Evolutionary conservation across 352 stramenopile genomes (phyloP), one percentile per base, ranked within the genome.

Genomic region (Globisporangium ultimum): DNA sequence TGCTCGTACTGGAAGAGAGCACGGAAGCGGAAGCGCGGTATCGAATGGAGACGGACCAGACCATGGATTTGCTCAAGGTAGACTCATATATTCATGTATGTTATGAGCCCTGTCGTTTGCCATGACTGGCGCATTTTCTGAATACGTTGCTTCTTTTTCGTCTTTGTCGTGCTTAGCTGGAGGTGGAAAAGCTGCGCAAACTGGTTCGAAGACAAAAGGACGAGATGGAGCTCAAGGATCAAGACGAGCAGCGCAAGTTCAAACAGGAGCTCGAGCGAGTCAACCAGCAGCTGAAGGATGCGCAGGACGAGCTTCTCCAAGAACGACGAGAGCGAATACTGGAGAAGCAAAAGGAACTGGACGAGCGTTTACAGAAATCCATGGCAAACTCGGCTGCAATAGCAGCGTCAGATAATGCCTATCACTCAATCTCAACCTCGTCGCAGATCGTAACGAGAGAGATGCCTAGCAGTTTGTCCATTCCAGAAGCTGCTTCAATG

Each of bases 111-210:
- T 13, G 32, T 21, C 3, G 21, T 28, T 7, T 28, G 18, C n/a
- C 1, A 18, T 59, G 28, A 10, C 28, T 36, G 28, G 11, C 13
- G 28, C 28, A 10, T 36, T 36, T 36, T 36, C 28, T 36, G 8
- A 36, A 0, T 36, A 5, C 8, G 7, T 5, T 8, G 7, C 4
- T 36, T 36, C 28, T 10, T 28, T 28, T 22, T 15, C 14, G 6
- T 53, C 20, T 10, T 38, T 34, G 3, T 20, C 18, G 7, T 47
- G 52, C 28, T 36, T 21, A 74, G 50, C 55, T 82, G 2, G 78
- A 92, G 58, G 73, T 89, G 32, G 80, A 83, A 40, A 90, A 92
- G 32, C 57, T 92, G 12, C 70, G 77, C 9, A 69, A 71, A 8
- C 66, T 92, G 0, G 75, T 92, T 10, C 60, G 63, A 8, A 64